Conservation (phyloP, 179 eudicot genomes). For the Monotropa hypopitys region DNA sequence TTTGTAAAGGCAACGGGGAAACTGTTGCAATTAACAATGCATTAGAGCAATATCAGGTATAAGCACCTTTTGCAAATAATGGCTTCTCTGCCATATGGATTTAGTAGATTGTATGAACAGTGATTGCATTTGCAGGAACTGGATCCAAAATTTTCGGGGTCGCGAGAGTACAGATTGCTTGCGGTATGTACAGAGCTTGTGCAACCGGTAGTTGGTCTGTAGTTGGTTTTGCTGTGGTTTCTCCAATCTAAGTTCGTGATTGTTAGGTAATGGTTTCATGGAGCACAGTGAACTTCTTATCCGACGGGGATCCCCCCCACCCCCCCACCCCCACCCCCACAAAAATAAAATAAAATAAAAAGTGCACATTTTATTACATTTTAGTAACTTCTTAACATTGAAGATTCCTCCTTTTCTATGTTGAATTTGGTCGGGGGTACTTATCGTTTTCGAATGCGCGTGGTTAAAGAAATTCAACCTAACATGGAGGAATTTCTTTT, state of each 20-base stretch:
- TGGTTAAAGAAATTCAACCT: neutral
- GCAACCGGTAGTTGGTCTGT: neutral
- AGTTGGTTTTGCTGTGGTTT: neutral
- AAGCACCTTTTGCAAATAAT: neutral
- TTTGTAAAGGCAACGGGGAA: conserved; percentile 70
- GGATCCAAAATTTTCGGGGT: conserved; percentile 21
- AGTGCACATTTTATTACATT: neutral
- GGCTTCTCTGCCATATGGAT: neutral
- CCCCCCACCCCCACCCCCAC: too few relatives aligned
- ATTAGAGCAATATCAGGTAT: conserved; percentile 69
- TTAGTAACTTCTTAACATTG: neutral
- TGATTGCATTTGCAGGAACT: conserved; percentile 11
- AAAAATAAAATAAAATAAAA: too few relatives aligned
- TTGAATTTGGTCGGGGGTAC: neutral
- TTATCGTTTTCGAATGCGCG: neutral
- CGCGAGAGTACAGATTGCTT: conserved; percentile 21
- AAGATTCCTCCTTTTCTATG: neutral
- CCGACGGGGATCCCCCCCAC: neutral
- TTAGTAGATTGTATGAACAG: conserved; percentile 20
- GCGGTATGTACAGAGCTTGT: conserved; percentile 33
- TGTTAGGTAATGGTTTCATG: neutral
- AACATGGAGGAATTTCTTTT: neutral
- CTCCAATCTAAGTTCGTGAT: neutral
- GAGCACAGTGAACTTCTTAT: neutral
- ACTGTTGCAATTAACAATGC: conserved; percentile 65